Conservation (phyloP, 345 rosid genomes). For the Pistacia integerrima region DNA sequence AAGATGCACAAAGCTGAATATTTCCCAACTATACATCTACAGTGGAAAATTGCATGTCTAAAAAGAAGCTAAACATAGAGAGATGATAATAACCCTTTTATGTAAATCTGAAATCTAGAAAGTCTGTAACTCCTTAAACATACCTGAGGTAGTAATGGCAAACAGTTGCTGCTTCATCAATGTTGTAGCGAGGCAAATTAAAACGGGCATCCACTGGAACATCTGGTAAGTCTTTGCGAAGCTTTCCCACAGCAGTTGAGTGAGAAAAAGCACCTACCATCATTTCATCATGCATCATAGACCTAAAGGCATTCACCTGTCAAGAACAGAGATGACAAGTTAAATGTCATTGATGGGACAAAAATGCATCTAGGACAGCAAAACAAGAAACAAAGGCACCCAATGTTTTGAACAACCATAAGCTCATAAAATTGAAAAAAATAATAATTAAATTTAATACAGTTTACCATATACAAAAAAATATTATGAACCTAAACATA, state of each 20-base stretch:
- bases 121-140: constrained; percentile 14
- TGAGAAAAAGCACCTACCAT: constrained; percentile 96
- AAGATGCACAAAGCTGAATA: background rate
- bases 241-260: constrained; percentile 95
- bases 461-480: background rate
- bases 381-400: background rate
- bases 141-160: constrained; percentile 94
- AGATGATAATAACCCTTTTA: background rate
- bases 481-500: background rate
- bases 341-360: background rate
- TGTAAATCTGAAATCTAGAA: background rate
- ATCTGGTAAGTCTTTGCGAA: constrained; percentile 86
- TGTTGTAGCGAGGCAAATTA: constrained; percentile 61
- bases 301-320: constrained; percentile 92
- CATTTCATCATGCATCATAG: constrained; percentile 92
- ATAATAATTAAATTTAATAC: background rate
- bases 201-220: constrained; percentile 81
- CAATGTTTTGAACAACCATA: constrained; percentile 2
- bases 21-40: background rate
- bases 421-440: background rate
- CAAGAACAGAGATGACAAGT: constrained; percentile 5
- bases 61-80: background rate
- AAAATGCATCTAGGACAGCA: background rate
- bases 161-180: constrained; percentile 88
- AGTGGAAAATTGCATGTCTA: too few relatives aligned